A percentile compares a stretch with the other conserved stretches of the same genome.
These are phyloP conservation scores for Phytopythium ostracodes DNA, from an alignment of 352 stramenopile genomes.

Conservation along the genomic window DNA sequence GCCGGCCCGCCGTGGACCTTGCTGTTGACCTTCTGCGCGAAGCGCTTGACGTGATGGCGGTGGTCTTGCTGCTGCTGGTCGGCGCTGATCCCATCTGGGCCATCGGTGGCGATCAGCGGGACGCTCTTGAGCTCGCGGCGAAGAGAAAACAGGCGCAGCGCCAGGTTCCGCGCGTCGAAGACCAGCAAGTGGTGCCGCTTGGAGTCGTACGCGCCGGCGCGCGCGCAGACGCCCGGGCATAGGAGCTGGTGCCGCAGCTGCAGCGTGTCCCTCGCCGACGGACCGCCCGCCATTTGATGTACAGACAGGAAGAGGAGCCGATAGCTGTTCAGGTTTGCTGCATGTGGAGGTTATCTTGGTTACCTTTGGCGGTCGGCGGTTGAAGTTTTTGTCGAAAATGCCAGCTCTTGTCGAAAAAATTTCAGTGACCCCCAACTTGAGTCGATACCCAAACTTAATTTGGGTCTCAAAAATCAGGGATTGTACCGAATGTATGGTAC, in stretches of 20 bases:
- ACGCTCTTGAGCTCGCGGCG: slow-evolving; percentile 60
- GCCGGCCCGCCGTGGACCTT: slow-evolving; percentile 1
- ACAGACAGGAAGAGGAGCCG: neutral
- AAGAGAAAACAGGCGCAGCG: slow-evolving; percentile 67
- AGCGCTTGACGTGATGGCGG: slow-evolving; percentile 6
- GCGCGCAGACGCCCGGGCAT: slow-evolving; percentile 47
- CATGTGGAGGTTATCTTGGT: neutral
- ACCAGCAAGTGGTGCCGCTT: slow-evolving; percentile 64
- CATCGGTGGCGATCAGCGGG: slow-evolving; percentile 51
- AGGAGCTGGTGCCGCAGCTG: slow-evolving; percentile 73
- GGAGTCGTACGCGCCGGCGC: slow-evolving; percentile 58
- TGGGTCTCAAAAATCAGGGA: neutral
- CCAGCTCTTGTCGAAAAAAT: neutral
- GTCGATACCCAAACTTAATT: too few relatives aligned
- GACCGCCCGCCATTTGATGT: neutral
- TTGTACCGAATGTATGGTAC: neutral
- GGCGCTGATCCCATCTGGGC: too few relatives aligned
- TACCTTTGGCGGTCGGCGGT: neutral
- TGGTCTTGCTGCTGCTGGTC: neutral
- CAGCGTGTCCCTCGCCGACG: slow-evolving; percentile 43
- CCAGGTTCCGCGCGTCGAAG: slow-evolving; percentile 42
- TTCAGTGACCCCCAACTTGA: neutral
- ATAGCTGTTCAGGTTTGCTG: neutral
- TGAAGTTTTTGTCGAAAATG: neutral
- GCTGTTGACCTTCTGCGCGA: slow-evolving; percentile 6